Evolutionary conservation across 2,329 filamentous ascomycete species (phyloP), one percentile per base, ranked within the genome.

Genomic region (Monosporascus sp.): DNA sequence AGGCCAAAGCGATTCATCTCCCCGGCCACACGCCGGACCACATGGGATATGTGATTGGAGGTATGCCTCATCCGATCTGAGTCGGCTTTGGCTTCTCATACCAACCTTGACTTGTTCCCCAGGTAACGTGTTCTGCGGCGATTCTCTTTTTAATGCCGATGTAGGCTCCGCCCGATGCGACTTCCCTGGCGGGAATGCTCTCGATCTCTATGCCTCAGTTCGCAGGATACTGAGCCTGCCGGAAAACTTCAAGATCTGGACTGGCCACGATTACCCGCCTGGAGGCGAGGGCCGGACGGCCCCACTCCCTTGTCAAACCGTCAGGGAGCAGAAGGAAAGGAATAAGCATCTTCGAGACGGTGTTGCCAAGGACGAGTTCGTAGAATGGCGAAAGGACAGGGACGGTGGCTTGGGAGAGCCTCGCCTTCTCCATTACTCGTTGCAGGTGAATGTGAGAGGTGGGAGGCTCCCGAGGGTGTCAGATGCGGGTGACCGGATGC

Each of bases 11-110:
- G 0, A 62, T 85, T 0, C 76, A 84, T 57, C 73, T 86, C 0
- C 81, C 82, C 0, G 82, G 82, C 0, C 81, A 85, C 57, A 84
- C 81, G 0, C 80, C 81, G 0, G 82, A 85, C 56, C 81, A 85
- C 51, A 60, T 83, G 15, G 82, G 81, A 0, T 87, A 86, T 55
- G 65, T 68, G 37, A 75, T 85, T 49, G 80, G 78, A 63, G 65
- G 72, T 72, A 75, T 35, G 31, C 31, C 5, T 35, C 11, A 14
- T 14, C 9, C 14, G 31, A 35, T 14, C 31, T 35, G 1, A 35
- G 31, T 35, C 14, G 31, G 31, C 31, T 5, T 35, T 35, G 31
- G 31, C 31, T 35, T 35, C 31, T 35, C 5, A 14, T 35, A 35
- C 11, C 5, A 11, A 35, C 11, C 9, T 14, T 35, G 31, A 14